These are phyloP conservation scores for Dactylonectria macrodidyma DNA, from an alignment of 2,329 filamentous ascomycete genomes.

Conservation along the genomic window DNA sequence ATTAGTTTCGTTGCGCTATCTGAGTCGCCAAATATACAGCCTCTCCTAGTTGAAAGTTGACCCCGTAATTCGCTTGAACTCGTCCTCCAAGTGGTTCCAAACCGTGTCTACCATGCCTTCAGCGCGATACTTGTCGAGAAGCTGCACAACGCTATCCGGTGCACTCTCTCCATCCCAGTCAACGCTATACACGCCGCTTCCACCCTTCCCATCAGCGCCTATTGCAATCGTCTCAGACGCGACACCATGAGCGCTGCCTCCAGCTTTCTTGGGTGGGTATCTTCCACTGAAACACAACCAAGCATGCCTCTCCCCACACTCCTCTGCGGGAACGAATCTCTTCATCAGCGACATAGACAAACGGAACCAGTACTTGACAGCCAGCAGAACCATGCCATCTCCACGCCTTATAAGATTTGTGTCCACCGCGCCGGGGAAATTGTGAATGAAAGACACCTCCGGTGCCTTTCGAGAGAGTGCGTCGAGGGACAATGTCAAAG, in stretches of 20 bases:
- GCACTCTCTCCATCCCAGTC: constrained; percentile 43
- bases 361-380: constrained; percentile 35
- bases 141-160: constrained; percentile 28
- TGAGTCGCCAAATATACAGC: neutral
- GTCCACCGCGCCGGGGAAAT: constrained; percentile 49
- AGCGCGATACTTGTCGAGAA: constrained; percentile 34
- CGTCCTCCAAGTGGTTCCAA: constrained; percentile 42
- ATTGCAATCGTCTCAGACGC: constrained; percentile 20
- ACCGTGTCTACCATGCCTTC: constrained; percentile 41
- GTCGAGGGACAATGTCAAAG: constrained; percentile 47
- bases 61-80: constrained; percentile 42
- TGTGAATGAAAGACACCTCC: constrained; percentile 49
- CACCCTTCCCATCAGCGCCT: constrained; percentile 39
- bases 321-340: constrained; percentile 37
- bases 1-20: neutral
- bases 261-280: constrained; percentile 32
- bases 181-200: constrained; percentile 46
- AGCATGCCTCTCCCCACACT: constrained; percentile 45
- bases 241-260: neutral
- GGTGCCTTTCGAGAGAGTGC: constrained; percentile 40
- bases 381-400: constrained; percentile 37
- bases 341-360: constrained; percentile 13
- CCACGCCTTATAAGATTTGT: constrained; percentile 44
- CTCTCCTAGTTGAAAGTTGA: constrained; percentile 12
- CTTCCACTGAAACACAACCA: constrained; percentile 42